These are phyloP conservation scores for Malassezia sp. DNA, from an alignment of 1,284 basidiomycete species.

Conservation along the genomic window DNA sequence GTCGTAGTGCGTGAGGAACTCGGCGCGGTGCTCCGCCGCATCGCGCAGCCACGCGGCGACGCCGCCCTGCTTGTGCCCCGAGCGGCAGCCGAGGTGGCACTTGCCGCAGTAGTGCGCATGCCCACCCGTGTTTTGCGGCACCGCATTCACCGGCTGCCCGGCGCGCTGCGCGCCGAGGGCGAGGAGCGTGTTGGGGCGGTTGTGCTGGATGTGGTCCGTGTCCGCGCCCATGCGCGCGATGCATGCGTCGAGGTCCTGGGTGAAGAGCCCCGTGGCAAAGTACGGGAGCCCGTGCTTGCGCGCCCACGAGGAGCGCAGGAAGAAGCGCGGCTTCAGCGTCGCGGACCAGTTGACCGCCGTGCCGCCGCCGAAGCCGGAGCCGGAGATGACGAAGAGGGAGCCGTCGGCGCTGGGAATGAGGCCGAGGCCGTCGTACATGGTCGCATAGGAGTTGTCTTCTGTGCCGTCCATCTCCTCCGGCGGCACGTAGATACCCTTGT, in stretches of 20 bases:
- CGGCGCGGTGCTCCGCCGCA: slow-evolving; percentile 45
- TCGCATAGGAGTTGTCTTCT: slow-evolving; percentile 45
- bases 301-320: slow-evolving; percentile 48
- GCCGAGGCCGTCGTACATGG: slow-evolving; percentile 48
- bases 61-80: slow-evolving; percentile 47
- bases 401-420: slow-evolving; percentile 47
- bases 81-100: slow-evolving; percentile 47
- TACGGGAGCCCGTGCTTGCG: slow-evolving; percentile 46
- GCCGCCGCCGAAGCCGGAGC: slow-evolving; percentile 50
- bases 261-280: slow-evolving; percentile 45
- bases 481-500: slow-evolving; percentile 49
- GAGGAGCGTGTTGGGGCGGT: slow-evolving; percentile 45
- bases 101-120: slow-evolving; percentile 48
- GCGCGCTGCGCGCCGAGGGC: slow-evolving; percentile 39
- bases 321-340: slow-evolving; percentile 47
- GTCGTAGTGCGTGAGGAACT: slow-evolving; percentile 43
- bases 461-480: slow-evolving; percentile 42
- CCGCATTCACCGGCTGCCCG: slow-evolving; percentile 42
- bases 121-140: slow-evolving; percentile 49
- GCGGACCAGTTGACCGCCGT: slow-evolving; percentile 51
- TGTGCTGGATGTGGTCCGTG: slow-evolving; percentile 45
- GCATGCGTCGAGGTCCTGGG: slow-evolving; percentile 46
- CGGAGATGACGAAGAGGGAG: slow-evolving; percentile 48
- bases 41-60: slow-evolving; percentile 46
- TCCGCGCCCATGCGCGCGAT: slow-evolving; percentile 48